Base-by-base conservation (phyloP, 1,284 basidiomycete genomes). In the Cryptococcus floricola region DNA sequence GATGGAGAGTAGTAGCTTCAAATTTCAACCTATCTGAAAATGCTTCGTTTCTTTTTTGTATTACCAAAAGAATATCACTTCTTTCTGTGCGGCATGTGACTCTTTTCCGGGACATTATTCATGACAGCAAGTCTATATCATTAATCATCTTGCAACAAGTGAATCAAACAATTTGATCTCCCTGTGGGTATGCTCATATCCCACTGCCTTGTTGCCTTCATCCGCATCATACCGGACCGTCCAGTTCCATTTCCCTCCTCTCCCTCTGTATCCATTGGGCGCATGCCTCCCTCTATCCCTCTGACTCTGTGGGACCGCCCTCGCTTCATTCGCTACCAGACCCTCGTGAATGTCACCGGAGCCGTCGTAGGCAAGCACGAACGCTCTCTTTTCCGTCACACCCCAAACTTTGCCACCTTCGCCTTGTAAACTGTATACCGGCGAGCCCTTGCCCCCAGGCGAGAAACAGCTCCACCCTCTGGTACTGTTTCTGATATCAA, bases 391-490 rank as follows among this genome's bases (percentile, higher is more conserved):
- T 50, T 77, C 73, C 23, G 71, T 75, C 0, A 75, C 76, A 14
- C 72, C 77, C 71, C 72, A 79, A 16, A 78, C 51, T n/a, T 71
- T 64, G 13, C 69, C 70, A 18, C 70, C 71, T 39, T 77, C 77
- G 2, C 65, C 69, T 42, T 60, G 56, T 4, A 79, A 48, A 4
- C 62, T 59, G 53, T 79, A 79, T 1, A 78, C 73, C 0, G 77
- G 77, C 3, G 65, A 69, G 3, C 74, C 71, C 44, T 73, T 71
- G 5, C 73, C 67, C 8, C 68, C 67, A 0, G 77, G 76, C 18
- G 74, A 67, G 53, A 76, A 78, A 46, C 69, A 64, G 1, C 67
- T 70, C 66, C 73, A 75, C 4, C 73, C 74, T 8, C 43, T 52
- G 23, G 61, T 62, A 6, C 62, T 57, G 23, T 58, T 45, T 3